Evolutionary conservation across 2,329 filamentous ascomycete species (phyloP).

Genomic region (Trichophyton mentagrophytes): DNA sequence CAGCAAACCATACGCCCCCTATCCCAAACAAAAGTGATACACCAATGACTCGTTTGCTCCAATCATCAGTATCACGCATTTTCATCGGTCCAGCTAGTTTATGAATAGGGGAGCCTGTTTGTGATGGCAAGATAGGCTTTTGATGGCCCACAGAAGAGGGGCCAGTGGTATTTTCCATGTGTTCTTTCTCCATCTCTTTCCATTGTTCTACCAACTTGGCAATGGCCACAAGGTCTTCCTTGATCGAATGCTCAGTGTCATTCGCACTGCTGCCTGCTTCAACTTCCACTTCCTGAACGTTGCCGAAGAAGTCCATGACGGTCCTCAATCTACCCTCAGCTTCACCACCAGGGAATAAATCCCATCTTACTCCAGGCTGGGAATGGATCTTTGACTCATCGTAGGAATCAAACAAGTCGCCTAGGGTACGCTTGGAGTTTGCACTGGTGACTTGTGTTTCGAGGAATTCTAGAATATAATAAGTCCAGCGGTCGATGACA

Average conservation of each 20-base stretch:
- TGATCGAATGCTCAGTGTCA: conserved; percentile 42
- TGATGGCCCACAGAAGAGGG: not conserved
- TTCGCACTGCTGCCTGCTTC: conserved; percentile 44
- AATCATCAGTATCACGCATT: conserved; percentile 16
- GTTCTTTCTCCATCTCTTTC: conserved; percentile 27
- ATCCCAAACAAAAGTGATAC: conserved; percentile 19
- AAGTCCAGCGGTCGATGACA: conserved; percentile 96
- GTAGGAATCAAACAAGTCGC: conserved; percentile 91
- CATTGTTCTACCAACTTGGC: conserved; percentile 46
- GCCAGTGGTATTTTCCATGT: conserved; percentile 15
- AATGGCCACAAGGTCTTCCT: conserved; percentile 64
- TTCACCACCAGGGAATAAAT: conserved; percentile 81
- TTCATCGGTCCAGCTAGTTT: conserved; percentile 13
- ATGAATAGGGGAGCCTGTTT: not conserved
- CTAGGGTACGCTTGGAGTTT: conserved; percentile 75
- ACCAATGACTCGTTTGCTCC: conserved; percentile 17
- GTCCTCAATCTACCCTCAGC: conserved; percentile 62
- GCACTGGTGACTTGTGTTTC: conserved; percentile 80
- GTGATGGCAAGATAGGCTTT: not conserved
- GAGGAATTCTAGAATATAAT: conserved; percentile 95
- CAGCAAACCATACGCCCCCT: conserved; percentile 19
- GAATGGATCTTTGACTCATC: conserved; percentile 91
- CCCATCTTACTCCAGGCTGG: conserved; percentile 81
- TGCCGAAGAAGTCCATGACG: conserved; percentile 95
- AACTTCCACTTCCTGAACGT: conserved; percentile 92